Evolutionary conservation across 768 basidiomycete genomes (phyloP), one percentile per base, ranked within the genome.

Genomic region (Mycena kentingensis): DNA sequence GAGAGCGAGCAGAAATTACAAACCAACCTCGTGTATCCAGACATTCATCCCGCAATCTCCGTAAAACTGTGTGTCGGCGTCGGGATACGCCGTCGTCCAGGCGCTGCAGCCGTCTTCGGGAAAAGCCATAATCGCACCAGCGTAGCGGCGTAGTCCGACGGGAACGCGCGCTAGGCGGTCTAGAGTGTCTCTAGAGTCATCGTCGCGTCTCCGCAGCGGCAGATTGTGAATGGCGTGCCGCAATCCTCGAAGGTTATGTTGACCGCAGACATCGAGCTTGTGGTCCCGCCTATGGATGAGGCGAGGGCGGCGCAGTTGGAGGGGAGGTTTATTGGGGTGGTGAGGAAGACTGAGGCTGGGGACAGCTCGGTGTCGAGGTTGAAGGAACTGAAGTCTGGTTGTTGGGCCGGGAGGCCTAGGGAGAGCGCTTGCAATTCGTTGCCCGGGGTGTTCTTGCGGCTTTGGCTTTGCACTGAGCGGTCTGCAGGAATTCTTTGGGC

Each of bases 11-110:
- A 35, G n/a, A 12, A 48, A 32, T 1, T 5, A 15, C 2, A 19
- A 45, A 44, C 60, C 19, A 44, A 70, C 68, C 64, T 72, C 69
- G 39, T 71, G 70, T 11, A 70, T 46, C 69, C 69, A 69, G 11
- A 60, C 50, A 25, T 70, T 52, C 49, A 66, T 55, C 19, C 32
- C 41, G 11, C 58, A 44, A 36, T 65, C 61, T 1, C 65, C 69
- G 45, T 70, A 70, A 27, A 69, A 52, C 52, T 70, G 68, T 11
- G 65, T 61, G 42, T 69, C 67, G 2, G 69, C 70, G 7, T 51
- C 35, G 8, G 68, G 67, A 45, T 70, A 69, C 55, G 69, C 70
- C 44, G 61, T 60, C 12, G 55, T 34, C 10, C 10, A 2, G 12
- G 31, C 3, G 32, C 36, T 35, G 1, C 54, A 56, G 16, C 53